Base-by-base conservation (phyloP, 192 early-diverging fungal species). In the Rhizophagus clarus region DNA sequence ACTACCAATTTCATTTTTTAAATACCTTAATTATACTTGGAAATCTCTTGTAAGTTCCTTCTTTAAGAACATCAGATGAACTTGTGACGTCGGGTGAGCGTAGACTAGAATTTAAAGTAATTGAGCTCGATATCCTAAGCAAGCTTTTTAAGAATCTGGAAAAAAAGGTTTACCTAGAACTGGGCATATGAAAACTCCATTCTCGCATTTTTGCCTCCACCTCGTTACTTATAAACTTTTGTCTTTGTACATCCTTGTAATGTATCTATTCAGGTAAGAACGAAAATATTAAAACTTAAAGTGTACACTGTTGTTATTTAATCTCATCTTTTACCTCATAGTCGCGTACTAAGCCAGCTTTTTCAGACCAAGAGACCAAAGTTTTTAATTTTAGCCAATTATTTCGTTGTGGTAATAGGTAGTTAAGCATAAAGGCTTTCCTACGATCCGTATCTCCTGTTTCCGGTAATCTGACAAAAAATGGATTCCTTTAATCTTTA, bases 1-100 rank as follows among this genome's bases (percentile, higher is more conserved):
- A 40, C 37, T 0, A 40, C 8, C 5, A 40, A 40, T 40, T 40
- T 15, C 47, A 34, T 22, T 24, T 40, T 63, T 31, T 49, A 62
- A 61, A 40, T 82, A 92, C 92, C 83, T 93, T 92, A 37, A 96
- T 92, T 40, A 91, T 89, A 3, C 84, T 81, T 2, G 96, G 96
- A 72, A 97, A 86, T 6, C 93, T 88, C 67, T 92, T 91, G 79
- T 96, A 97, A 28, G 89, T 88, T 51, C 96, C 94, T 6, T 93
- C 93, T 6, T 94, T 94, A 67, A 97, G 87, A 22, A 97, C 92
- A 80, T 97, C 95, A 11, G 96, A 88, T 0, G 95, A 94, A 26
- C 93, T 96, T 37, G 85, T 78, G 29, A 97, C 88, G 82, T 97
- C 96, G 75, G 90, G 95, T 24, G 42, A 45, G 7, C 71, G 71